Percentiles rank a stretch among this genome's conserved stretches.
Conservation (phyloP, 2,329 filamentous ascomycete genomes). For the Nigrospora oryzae region DNA sequence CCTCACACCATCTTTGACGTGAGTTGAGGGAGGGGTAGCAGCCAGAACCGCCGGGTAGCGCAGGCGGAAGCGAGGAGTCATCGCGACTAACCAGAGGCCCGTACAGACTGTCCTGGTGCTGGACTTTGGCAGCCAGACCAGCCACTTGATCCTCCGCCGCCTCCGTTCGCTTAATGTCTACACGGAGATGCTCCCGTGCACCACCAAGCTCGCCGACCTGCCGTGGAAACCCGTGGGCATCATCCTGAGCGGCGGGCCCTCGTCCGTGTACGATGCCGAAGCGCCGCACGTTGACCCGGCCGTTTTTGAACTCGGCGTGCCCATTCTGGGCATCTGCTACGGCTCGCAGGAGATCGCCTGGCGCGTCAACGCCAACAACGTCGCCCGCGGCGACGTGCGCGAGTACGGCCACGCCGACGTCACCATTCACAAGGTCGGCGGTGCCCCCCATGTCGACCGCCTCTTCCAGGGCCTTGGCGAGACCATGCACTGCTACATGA, state of each 20-base stretch:
- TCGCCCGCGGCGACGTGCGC: slow-evolving; percentile 28
- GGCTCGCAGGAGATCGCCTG: slow-evolving; percentile 61
- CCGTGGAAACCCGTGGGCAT: slow-evolving; percentile 76
- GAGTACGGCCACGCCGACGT: slow-evolving; percentile 68
- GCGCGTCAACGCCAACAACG: slow-evolving; percentile 55
- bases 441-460: slow-evolving; percentile 53
- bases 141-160: slow-evolving; percentile 66
- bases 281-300: slow-evolving; percentile 72
- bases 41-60: not conserved
- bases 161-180: slow-evolving; percentile 75
- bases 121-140: slow-evolving; percentile 65
- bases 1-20: slow-evolving; percentile 29
- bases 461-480: slow-evolving; percentile 73
- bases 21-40: slow-evolving; percentile 7
- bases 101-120: slow-evolving; percentile 63
- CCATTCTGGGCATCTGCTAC: slow-evolving; percentile 53
- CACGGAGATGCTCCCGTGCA: slow-evolving; percentile 83
- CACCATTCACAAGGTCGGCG: slow-evolving; percentile 46
- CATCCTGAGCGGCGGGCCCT: slow-evolving; percentile 62
- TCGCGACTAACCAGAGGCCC: slow-evolving; percentile 11
- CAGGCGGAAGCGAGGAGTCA: not conserved
- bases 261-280: slow-evolving; percentile 72
- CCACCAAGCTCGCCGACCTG: slow-evolving; percentile 69
- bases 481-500: slow-evolving; percentile 68
- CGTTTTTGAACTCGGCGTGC: slow-evolving; percentile 66